Percentiles rank a stretch among this genome's conserved stretches.
Evolutionary conservation across 768 basidiomycete species (phyloP).

Genomic region (Porpolomopsis calyptriformis): DNA sequence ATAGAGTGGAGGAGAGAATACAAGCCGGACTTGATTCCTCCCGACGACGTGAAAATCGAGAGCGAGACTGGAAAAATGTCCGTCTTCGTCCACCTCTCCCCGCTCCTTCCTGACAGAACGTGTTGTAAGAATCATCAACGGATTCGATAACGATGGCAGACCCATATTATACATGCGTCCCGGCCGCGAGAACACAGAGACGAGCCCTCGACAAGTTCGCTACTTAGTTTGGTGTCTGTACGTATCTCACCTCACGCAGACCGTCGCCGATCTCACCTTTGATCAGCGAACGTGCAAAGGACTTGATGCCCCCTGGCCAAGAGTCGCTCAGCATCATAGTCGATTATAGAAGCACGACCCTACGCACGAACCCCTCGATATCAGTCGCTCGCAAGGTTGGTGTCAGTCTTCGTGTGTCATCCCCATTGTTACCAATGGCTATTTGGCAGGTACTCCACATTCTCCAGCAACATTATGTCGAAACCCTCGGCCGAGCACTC

Average conservation of each 20-base stretch:
- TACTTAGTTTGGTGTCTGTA: constrained; percentile 84
- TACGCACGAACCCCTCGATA: constrained; percentile 77
- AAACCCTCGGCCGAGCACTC: constrained; percentile 76
- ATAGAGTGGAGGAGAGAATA: constrained; percentile 80
- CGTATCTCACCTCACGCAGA: constrained; percentile 21
- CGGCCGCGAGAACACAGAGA: constrained; percentile 75
- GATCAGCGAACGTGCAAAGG: constrained; percentile 75
- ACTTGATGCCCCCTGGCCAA: constrained; percentile 77
- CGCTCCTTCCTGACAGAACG: background rate
- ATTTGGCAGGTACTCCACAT: constrained; percentile 68
- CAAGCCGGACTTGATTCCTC: constrained; percentile 74
- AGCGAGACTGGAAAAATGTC: constrained; percentile 85
- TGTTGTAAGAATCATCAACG: constrained; percentile 54
- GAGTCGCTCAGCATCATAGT: constrained; percentile 77
- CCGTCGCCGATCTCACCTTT: background rate
- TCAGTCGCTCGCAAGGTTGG: constrained; percentile 67
- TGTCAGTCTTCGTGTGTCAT: background rate
- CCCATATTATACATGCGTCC: constrained; percentile 86
- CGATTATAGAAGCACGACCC: constrained; percentile 75
- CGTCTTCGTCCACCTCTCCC: constrained; percentile 15
- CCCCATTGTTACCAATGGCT: background rate
- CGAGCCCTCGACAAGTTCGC: constrained; percentile 64
- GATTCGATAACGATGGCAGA: constrained; percentile 80
- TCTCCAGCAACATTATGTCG: constrained; percentile 82
- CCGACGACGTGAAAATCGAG: constrained; percentile 72